Base-by-base conservation (phyloP, 495 filamentous ascomycete genomes). In the Cercophora sp. region DNA sequence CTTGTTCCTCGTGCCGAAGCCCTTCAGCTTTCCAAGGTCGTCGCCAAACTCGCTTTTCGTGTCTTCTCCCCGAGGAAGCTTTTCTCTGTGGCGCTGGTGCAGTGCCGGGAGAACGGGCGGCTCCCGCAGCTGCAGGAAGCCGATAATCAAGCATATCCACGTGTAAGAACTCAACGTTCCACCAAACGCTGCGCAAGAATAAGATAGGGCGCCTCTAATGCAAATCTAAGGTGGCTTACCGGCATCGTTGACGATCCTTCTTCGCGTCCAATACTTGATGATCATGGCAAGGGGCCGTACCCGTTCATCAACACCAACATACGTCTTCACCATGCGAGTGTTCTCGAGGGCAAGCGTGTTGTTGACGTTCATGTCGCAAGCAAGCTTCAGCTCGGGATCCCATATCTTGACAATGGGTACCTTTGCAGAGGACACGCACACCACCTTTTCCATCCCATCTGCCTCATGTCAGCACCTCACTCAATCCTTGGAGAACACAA, bases 281-380 rank as follows among this genome's bases (percentile, higher is more conserved):
- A 92, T 86, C 90, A 97, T 96, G 18, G 92, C 92, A 55, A 98
- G 73, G 18, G 85, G 91, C 31, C 94, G 83, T 48, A 98, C 89
- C 42, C 93, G 81, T 43, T 91, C 81, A 66, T 97, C 93, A 51
- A 96, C 87, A 61, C 94, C 82, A 51, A 97, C 89, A 72, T 98
- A 98, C 0, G 90, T 96, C 66, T 91, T 91, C 59, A 98, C 90
- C 93, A 98, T 96, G 10, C 90, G 85, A 20, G 93, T 98, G 62
- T 98, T 98, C 65, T 96, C 91, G 55, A 98, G 70, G 1, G 93
- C 93, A 39, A 92, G 58, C 2, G 91, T 91, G 57, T 96, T 98
- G 71, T 98, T 98, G 71, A 97, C 90, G 52, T 97, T 98, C 86
- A 98, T 93, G 65, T 98, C 93, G 59, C 90, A 96, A n/a, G 90